A percentile compares a stretch with the other conserved stretches of the same genome.
These are phyloP conservation scores for Cyberlindnera suaveolens DNA, from an alignment of 805 yeast species.

Conservation along the genomic window DNA sequence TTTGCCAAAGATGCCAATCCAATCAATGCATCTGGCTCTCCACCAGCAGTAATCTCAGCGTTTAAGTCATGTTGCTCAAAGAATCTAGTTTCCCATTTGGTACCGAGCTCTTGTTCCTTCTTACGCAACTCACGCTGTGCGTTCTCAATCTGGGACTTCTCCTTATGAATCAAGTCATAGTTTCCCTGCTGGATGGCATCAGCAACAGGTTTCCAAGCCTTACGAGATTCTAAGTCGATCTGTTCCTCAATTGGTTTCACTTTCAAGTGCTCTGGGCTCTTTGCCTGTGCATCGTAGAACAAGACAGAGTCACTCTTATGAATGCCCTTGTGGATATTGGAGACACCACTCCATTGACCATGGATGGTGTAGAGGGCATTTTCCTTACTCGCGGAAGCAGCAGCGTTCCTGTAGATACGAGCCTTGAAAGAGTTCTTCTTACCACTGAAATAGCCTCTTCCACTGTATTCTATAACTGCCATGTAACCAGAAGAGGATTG, in stretches of 20 bases:
- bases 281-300: constrained; percentile 57
- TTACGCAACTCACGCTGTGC: constrained; percentile 78
- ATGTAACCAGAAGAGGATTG: constrained; percentile 76
- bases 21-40: constrained; percentile 33
- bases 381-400: constrained; percentile 44
- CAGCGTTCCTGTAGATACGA: constrained; percentile 53
- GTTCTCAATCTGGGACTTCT: constrained; percentile 76
- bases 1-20: constrained; percentile 41
- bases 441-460: constrained; percentile 93
- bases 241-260: constrained; percentile 85
- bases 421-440: constrained; percentile 92
- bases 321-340: constrained; percentile 56
- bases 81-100: constrained; percentile 78
- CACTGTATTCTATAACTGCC: constrained; percentile 72
- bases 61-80: constrained; percentile 48
- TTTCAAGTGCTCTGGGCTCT: constrained; percentile 45
- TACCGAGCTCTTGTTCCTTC: constrained; percentile 59
- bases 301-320: constrained; percentile 39
- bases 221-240: constrained; percentile 74
- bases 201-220: constrained; percentile 88
- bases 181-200: constrained; percentile 75
- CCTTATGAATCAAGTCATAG: constrained; percentile 65
- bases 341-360: constrained; percentile 91
- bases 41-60: constrained; percentile 20
- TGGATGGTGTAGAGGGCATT: constrained; percentile 70